phyloP scores from a whole-genome alignment of 2,329 filamentous ascomycete genomes.

The Aspergillus proliferans region DNA sequence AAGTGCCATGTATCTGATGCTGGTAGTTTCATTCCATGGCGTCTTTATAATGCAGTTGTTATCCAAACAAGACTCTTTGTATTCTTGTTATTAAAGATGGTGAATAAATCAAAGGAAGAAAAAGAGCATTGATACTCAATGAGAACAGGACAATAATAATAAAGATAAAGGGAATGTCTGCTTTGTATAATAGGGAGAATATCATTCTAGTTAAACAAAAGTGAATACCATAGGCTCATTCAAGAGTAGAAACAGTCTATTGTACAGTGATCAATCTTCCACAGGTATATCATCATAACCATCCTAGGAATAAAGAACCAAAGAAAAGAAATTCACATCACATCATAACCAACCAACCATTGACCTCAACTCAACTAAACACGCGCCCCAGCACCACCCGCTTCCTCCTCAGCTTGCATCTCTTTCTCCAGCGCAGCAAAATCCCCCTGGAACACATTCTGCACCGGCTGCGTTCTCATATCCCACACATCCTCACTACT shows the following conservation, averaged over 20 bases:
- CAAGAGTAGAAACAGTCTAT: background rate
- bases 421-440: constrained; percentile 37
- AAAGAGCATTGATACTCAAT: background rate
- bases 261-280: background rate
- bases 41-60: too few relatives aligned
- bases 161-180: background rate
- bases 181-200: too few relatives aligned
- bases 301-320: background rate
- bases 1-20: too few relatives aligned
- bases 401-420: constrained; percentile 39
- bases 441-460: constrained; percentile 43
- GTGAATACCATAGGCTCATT: background rate
- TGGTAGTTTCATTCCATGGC: too few relatives aligned
- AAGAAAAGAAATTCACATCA: background rate
- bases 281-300: background rate
- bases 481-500: constrained; percentile 92
- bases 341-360: constrained; percentile 13
- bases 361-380: constrained; percentile 11
- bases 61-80: background rate
- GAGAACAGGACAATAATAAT: background rate
- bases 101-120: background rate
- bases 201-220: background rate
- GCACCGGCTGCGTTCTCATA: constrained; percentile 58
- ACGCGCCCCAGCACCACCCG: constrained; percentile 2
- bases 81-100: background rate